Evolutionary conservation across 495 filamentous ascomycete genomes (phyloP), one percentile per base, ranked within the genome.

Genomic region (Penicillium angulare): DNA sequence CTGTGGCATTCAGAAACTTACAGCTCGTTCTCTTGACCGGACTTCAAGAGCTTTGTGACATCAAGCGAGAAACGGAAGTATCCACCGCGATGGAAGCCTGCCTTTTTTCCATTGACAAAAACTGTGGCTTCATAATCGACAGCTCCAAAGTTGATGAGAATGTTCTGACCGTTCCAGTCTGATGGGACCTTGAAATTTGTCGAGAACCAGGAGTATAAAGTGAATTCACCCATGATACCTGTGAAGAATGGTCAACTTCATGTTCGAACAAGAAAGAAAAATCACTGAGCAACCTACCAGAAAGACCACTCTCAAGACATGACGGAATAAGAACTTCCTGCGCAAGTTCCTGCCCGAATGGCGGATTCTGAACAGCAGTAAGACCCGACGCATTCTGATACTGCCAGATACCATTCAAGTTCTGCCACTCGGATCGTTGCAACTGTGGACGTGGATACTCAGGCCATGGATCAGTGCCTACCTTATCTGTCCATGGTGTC

Each of bases 51-150:
- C 18, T 74, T 53, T 0, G 84, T 85, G 17, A 83, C 66, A 52
- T 88, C 85, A 16, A 86, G 53, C 0, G 68, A 67, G 55, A 87
- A 87, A 6, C 75, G 71, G 52, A 75, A 84, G 57, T 86, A 87
- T 2, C 85, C 85, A 20, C 85, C 85, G 12, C 70, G 71, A 41
- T 88, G 71, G 43, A 74, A 77, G 3, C 72, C 78, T 7, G 74
- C 76, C 7, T 79, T 43, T 26, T 74, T 43, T 0, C 80, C 81
- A 49, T 88, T 87, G 56, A 88, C 67, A 43, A 79, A 84, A 1
- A 88, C 79, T 0, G 79, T 83, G 0, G 85, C 80, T 53, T 86
- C 76, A 52, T 87, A 83, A 52, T 88, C 85, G 8, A 87, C 81
- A 1, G 85, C 85, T 35, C 79, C 85, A 45, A 88, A 88, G 43